Evolutionary conservation across 257 asterid species (phyloP), one percentile per base, ranked within the genome.

Genomic region (Hygrophila difformis): DNA sequence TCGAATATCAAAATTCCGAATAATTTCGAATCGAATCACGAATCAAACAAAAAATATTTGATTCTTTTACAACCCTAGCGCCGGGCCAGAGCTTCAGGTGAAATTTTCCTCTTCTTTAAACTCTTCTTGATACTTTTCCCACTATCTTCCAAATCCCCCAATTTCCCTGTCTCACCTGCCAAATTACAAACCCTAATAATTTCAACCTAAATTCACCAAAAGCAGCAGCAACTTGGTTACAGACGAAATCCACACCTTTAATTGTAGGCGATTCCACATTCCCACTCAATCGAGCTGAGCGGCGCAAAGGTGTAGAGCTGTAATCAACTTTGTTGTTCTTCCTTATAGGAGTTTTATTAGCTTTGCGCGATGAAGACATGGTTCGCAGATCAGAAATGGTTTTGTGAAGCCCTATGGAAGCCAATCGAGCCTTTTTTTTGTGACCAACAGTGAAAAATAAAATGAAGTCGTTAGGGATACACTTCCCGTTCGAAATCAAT

Each of bases 271-370:
- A 36, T 40, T 45, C n/a, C n/a, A n/a, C n/a, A n/a, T n/a, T 72
- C 40, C 73, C 73, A 0, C 42, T 61, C 68, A 78, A 66, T 20
- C 96, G 79, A 62, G 65, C 33, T 2, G 94, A 86, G 36, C 84
- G 86, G 54, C 92, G 94, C 63, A 82, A 62, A 49, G 86, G 70
- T 12, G 63, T 36, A 24, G 72, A 56, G 47, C 75, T 45, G 59
- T 45, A 47, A 47, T 77, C 81, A 56, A 46, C 62, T 59, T 67
- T 80, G 36, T 18, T 6, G 18, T 1, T 28, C 46, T 80, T 84
- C 16, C 60, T 70, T 18, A 36, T 64, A 38, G 20, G 60, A 12
- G 61, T 24, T 67, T 57, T 70, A 16, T 55, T 66, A 3, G 77
- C 43, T 60, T 77, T 72, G 37, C 79, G 49, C 1, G 81, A 19